Evolutionary conservation across 164 flowering plant species (phyloP).

Genomic region (Brasenia schreberi): DNA sequence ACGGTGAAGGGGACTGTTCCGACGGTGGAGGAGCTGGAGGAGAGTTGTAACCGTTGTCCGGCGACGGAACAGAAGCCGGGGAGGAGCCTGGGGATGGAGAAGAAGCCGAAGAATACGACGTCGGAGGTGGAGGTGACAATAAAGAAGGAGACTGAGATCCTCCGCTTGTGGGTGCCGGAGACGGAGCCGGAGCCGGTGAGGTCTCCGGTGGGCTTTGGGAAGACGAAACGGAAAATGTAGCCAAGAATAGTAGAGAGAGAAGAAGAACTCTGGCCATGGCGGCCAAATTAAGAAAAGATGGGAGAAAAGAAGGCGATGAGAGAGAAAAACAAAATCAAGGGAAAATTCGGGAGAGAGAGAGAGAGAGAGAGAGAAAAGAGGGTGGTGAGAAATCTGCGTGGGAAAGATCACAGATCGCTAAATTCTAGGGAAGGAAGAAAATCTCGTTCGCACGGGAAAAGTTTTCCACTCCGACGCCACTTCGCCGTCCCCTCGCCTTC

Average conservation of each 20-base stretch:
- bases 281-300: too few relatives aligned
- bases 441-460: too few relatives aligned
- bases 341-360: too few relatives aligned
- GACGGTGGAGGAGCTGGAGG: conserved; percentile 4
- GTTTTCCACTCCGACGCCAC: too few relatives aligned
- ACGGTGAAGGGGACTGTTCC: neutral
- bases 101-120: neutral
- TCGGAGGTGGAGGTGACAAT: neutral
- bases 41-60: conserved; percentile 1
- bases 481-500: too few relatives aligned
- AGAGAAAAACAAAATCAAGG: too few relatives aligned
- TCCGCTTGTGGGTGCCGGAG: conserved; percentile 8
- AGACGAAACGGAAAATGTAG: neutral
- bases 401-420: too few relatives aligned
- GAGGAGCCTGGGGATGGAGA: neutral
- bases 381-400: too few relatives aligned
- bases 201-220: neutral
- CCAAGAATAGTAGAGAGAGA: neutral
- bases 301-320: too few relatives aligned
- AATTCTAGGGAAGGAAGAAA: too few relatives aligned
- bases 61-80: neutral
- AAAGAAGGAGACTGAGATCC: neutral
- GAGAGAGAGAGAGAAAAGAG: too few relatives aligned
- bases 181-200: conserved; percentile 8
- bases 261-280: neutral